Evolutionary conservation across 352 stramenopile genomes (phyloP).

Genomic region (Phytophthora sp.): DNA sequence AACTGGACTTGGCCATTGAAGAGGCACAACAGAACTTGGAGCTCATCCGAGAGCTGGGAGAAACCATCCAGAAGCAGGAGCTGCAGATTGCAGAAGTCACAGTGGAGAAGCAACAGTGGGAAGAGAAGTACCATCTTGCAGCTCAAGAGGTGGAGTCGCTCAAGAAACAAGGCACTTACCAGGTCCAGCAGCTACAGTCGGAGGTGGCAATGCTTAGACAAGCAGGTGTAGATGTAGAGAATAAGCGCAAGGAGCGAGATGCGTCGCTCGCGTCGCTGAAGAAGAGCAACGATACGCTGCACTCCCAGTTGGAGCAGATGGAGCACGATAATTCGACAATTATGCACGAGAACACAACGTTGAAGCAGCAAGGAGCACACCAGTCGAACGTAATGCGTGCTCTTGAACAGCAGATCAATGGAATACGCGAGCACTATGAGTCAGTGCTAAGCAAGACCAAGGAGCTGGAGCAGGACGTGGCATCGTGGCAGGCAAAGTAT

Average conservation of each 20-base stretch:
- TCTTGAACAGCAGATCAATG: conserved; percentile 51
- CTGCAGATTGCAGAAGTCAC: conserved; percentile 55
- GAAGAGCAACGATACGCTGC: conserved; percentile 48
- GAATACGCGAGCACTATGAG: conserved; percentile 53
- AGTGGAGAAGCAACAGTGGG: conserved; percentile 78
- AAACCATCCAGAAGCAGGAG: conserved; percentile 69
- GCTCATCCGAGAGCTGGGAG: conserved; percentile 57
- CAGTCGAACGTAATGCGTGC: conserved; percentile 45
- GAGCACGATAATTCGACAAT: conserved; percentile 46
- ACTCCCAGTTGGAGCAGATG: conserved; percentile 52
- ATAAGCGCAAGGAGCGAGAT: conserved; percentile 51
- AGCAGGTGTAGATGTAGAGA: conserved; percentile 57
- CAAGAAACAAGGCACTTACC: conserved; percentile 55
- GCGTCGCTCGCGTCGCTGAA: conserved; percentile 40
- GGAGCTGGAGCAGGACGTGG: conserved; percentile 43
- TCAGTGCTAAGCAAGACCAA: conserved; percentile 36
- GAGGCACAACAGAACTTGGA: conserved; percentile 74
- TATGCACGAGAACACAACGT: conserved; percentile 49
- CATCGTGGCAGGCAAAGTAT: conserved; percentile 46
- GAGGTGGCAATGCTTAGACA: conserved; percentile 60
- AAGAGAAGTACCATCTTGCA: conserved; percentile 76
- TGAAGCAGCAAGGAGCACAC: conserved; percentile 48
- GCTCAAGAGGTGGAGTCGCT: conserved; percentile 57
- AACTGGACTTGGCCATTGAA: conserved; percentile 78
- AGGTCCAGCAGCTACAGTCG: conserved; percentile 57